These are phyloP conservation scores for Metschnikowia reukaufii DNA, from an alignment of 805 yeast species.

Conservation along the genomic window DNA sequence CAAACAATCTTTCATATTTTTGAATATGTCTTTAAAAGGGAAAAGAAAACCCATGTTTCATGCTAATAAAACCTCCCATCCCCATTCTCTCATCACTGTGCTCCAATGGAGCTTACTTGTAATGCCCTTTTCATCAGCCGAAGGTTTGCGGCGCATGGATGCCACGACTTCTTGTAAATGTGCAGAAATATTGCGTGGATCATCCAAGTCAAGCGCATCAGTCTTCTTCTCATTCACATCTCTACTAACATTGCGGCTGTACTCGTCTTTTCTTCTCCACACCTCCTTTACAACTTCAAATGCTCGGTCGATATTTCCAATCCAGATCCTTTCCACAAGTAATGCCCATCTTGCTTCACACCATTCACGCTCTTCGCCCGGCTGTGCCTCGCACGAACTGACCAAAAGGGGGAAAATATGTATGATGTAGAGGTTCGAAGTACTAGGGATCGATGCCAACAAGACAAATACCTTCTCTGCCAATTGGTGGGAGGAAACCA, in stretches of 20 bases:
- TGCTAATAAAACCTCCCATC: conserved; percentile 63
- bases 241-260: conserved; percentile 26
- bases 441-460: conserved; percentile 61
- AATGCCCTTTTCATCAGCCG: conserved; percentile 40
- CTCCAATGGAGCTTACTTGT: conserved; percentile 64
- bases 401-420: conserved; percentile 67
- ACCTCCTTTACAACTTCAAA: conserved; percentile 70
- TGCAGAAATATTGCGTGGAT: conserved; percentile 21
- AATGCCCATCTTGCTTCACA: conserved; percentile 57
- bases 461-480: conserved; percentile 61
- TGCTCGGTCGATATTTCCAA: conserved; percentile 66
- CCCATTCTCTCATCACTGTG: conserved; percentile 71
- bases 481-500: conserved; percentile 50
- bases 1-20: no score
- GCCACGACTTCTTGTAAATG: conserved; percentile 44
- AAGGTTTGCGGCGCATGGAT: conserved; percentile 33
- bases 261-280: conserved; percentile 61
- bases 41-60: no score
- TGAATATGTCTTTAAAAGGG: no score
- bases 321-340: conserved; percentile 54
- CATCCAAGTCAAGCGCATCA: conserved; percentile 16
- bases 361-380: conserved; percentile 62
- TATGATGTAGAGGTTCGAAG: conserved; percentile 53
- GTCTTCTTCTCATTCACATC: conserved; percentile 10
- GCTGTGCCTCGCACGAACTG: conserved; percentile 64